A percentile compares a stretch with the other conserved stretches of the same genome.
These are phyloP conservation scores for Fusarium robinianum DNA, from an alignment of 2,329 filamentous ascomycete genomes.

Conservation along the genomic window DNA sequence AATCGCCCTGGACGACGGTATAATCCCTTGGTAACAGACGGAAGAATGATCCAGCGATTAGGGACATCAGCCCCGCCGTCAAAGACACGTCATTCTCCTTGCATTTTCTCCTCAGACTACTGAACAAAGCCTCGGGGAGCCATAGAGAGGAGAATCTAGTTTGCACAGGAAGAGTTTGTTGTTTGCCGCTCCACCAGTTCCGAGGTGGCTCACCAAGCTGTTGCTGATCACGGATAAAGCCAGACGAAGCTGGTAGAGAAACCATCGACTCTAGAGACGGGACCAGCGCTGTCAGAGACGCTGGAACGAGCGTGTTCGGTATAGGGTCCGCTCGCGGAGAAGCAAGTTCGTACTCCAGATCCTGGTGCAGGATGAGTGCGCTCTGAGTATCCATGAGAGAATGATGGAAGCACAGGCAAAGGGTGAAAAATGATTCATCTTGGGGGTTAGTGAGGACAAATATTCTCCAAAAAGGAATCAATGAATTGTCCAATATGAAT, in stretches of 20 bases:
- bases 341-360: neutral
- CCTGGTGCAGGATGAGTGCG: constrained; percentile 1
- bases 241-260: neutral
- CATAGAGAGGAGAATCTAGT: constrained; percentile 1
- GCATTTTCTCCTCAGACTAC: neutral
- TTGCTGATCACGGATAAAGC: neutral
- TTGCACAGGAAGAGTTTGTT: neutral
- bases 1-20: constrained; percentile 10
- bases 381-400: constrained; percentile 4
- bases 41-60: constrained; percentile 1
- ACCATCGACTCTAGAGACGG: neutral
- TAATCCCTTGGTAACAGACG: constrained; percentile 4
- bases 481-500: neutral
- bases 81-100: neutral
- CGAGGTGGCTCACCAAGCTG: neutral
- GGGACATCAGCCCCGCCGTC: neutral
- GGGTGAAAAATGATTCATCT: neutral
- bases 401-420: constrained; percentile 6
- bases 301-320: no score
- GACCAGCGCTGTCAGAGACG: neutral
- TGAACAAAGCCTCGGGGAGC: neutral
- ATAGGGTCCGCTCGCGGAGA: neutral
- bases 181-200: constrained; percentile 1
- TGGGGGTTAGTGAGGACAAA: neutral
- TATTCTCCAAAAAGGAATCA: constrained; percentile 3